Evolutionary conservation across 23 red algal species (phyloP).

Genomic region (Cyanidiococcus yangmingshanensis): DNA sequence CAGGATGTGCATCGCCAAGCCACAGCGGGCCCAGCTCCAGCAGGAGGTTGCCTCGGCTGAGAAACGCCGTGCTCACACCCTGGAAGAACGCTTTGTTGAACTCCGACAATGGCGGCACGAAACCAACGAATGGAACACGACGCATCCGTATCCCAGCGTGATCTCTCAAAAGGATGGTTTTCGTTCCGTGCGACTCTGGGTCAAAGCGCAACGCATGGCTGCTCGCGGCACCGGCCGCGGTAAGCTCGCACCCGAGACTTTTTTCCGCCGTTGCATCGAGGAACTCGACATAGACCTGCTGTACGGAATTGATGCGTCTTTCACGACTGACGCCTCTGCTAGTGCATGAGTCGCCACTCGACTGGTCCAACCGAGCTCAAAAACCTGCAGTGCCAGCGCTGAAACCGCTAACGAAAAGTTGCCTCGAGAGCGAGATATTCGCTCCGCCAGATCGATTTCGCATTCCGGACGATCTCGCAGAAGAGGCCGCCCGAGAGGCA

Average conservation of each 20-base stretch:
- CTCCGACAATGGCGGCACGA: slow-evolving; percentile 15
- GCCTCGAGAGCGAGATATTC: neutral
- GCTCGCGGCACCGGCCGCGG: slow-evolving; percentile 11
- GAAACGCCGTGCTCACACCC: neutral
- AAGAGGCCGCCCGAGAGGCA: slow-evolving; percentile 6
- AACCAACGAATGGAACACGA: neutral
- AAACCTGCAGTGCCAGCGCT: neutral
- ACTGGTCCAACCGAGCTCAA: too few relatives aligned
- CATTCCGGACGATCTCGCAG: slow-evolving; percentile 10
- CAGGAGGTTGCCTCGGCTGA: too few relatives aligned
- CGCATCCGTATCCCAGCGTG: slow-evolving; percentile 9
- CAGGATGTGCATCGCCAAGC: too few relatives aligned
- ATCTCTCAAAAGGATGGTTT: neutral
- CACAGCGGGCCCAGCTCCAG: too few relatives aligned
- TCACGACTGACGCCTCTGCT: too few relatives aligned
- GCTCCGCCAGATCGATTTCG: neutral
- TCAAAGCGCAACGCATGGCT: slow-evolving; percentile 14
- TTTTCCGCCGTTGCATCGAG: neutral
- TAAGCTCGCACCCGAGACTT: neutral
- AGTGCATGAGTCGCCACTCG: too few relatives aligned
- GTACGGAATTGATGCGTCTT: neutral
- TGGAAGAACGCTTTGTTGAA: slow-evolving; percentile 8
- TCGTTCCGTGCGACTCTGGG: slow-evolving; percentile 18
- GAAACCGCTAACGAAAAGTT: neutral
- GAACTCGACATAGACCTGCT: slow-evolving; percentile 3